Base-by-base conservation (phyloP, 257 asterid genomes). In the Lavandula angustifolia region DNA sequence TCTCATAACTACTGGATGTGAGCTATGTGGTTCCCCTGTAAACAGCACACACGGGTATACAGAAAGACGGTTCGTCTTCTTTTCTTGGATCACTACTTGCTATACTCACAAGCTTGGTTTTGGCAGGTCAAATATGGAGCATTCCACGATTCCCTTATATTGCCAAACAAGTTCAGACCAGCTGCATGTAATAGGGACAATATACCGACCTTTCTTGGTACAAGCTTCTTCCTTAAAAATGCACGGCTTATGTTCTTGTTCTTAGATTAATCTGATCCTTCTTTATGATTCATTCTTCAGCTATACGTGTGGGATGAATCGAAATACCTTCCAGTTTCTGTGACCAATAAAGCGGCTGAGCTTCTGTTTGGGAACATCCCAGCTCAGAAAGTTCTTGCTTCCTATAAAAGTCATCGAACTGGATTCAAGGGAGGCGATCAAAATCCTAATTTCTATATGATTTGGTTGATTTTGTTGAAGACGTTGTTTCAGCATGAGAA, bases 191-290 rank as follows among this genome's bases (percentile, higher is more conserved):
- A 58, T 77, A 11, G 78, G 84, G 76, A 73, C 70, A 79, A 85
- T 87, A 54, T 85, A 85, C 48, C 78, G 88, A 69, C 95, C 95
- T 33, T 87, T 85, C 83, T 51, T 79, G 90, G 92, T 87, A 85
- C 49, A 17, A 9, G 34, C 56, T 38, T 50, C 54, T 38, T 51
- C 50, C 16, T 9, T 7, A 35, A 6, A 5, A 18, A 0, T 54
- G 29, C 54, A 13, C 17, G 7, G 51, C 16, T n/a, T 54, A 32
- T 40, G 18, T 42, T 0, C 46, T 47, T 42, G 7, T 12, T 16
- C 8, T 49, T 18, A 51, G 29, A 51, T 61, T 57, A 33, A 18
- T 57, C 57, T 52, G 29, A 43, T 50, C 56, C 27, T 3, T 35
- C 38, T 32, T 2, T 37, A 41, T 68, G 10, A n/a, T 48, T 57